Conservation (phyloP, 2,329 filamentous ascomycete species). For the Lachnellula hyalina region DNA sequence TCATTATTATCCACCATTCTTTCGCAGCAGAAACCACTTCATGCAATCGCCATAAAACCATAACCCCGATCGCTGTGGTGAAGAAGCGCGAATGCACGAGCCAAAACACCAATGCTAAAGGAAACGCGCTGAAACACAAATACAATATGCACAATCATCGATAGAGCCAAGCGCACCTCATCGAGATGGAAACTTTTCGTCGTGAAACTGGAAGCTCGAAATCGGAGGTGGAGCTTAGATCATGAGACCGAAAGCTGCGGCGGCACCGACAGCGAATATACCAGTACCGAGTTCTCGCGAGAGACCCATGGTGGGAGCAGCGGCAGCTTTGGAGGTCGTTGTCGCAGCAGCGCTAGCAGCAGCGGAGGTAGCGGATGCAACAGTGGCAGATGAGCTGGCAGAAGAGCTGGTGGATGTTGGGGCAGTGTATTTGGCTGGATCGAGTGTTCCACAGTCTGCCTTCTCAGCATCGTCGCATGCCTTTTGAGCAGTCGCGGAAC, state of each 20-base stretch:
- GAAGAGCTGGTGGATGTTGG: slow-evolving; percentile 27
- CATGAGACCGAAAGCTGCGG: slow-evolving; percentile 49
- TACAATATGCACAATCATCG: slow-evolving; percentile 25
- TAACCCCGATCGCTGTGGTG: slow-evolving; percentile 6
- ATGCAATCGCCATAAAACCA: slow-evolving; percentile 1
- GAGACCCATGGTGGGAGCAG: slow-evolving; percentile 36
- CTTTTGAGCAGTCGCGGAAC: slow-evolving; percentile 40
- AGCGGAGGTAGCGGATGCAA: slow-evolving; percentile 20
- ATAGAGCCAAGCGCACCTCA: background rate
- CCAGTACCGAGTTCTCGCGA: slow-evolving; percentile 39
- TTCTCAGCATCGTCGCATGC: slow-evolving; percentile 40
- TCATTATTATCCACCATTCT: slow-evolving; percentile 10
- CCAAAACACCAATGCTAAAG: slow-evolving; percentile 32
- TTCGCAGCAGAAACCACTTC: slow-evolving; percentile 1
- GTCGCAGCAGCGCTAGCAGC: slow-evolving; percentile 26
- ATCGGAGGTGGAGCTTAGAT: slow-evolving; percentile 37
- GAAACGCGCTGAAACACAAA: slow-evolving; percentile 23
- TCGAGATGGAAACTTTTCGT: slow-evolving; percentile 10
- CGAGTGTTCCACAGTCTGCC: slow-evolving; percentile 44
- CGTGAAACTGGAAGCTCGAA: background rate
- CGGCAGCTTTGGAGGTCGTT: slow-evolving; percentile 34
- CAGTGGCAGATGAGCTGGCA: slow-evolving; percentile 36
- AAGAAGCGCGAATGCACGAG: slow-evolving; percentile 21
- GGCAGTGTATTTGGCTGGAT: slow-evolving; percentile 26
- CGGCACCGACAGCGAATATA: slow-evolving; percentile 45